phyloP scores from a whole-genome alignment of 2,329 filamentous ascomycete genomes.

The Alternaria ventricosa region DNA sequence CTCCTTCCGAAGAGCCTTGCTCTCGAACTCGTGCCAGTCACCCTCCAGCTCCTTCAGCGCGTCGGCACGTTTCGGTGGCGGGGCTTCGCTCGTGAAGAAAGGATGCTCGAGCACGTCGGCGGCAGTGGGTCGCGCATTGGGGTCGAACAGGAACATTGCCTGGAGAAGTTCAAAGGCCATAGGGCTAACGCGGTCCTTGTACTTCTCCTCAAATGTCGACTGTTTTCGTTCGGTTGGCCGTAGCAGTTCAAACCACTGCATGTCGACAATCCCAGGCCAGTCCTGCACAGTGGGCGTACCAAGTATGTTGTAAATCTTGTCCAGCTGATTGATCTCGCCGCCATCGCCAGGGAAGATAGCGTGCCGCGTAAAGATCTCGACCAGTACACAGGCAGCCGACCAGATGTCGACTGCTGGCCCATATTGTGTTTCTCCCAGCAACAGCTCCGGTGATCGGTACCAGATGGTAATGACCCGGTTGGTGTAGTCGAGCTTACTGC shows the following conservation, averaged over 20 bases:
- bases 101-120: constrained; percentile 83
- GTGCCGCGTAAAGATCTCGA: constrained; percentile 93
- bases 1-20: constrained; percentile 90
- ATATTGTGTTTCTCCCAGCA: constrained; percentile 93
- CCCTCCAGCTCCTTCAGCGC: constrained; percentile 86
- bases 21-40: constrained; percentile 99
- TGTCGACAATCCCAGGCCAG: constrained; percentile 90
- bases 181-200: constrained; percentile 75
- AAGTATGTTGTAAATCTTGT: constrained; percentile 93
- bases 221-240: constrained; percentile 76
- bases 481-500: constrained; percentile 90
- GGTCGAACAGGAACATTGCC: constrained; percentile 90
- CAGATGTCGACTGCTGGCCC: constrained; percentile 96
- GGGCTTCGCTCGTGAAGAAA: constrained; percentile 87
- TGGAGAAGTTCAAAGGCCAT: constrained; percentile 83
- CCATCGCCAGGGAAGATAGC: constrained; percentile 96
- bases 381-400: constrained; percentile 95
- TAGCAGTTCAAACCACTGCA: constrained; percentile 96
- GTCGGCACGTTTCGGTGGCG: constrained; percentile 74
- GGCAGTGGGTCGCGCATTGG: constrained; percentile 80
- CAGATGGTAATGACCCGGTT: constrained; percentile 99
- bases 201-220: constrained; percentile 82
- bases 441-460: constrained; percentile 94
- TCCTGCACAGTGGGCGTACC: constrained; percentile 84
- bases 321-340: constrained; percentile 92